These are phyloP conservation scores for Brassica juncea DNA, from an alignment of 345 rosid species.

Conservation along the genomic window DNA sequence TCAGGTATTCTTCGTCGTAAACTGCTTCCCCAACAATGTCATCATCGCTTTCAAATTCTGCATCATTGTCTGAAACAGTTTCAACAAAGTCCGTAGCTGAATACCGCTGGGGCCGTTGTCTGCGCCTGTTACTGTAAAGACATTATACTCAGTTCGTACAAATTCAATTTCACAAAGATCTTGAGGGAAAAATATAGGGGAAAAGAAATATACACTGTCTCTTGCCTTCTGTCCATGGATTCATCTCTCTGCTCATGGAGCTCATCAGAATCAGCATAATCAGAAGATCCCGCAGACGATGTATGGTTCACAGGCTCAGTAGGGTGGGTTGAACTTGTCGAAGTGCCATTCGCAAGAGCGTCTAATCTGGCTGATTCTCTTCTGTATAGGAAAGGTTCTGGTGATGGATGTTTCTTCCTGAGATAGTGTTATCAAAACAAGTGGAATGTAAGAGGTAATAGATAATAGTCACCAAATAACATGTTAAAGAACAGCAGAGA, in stretches of 20 bases:
- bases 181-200: neutral
- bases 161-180: neutral
- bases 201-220: neutral
- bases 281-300: constrained; percentile 55
- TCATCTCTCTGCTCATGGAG: constrained; percentile 55
- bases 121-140: constrained; percentile 57
- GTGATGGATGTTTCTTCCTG: constrained; percentile 81
- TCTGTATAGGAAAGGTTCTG: constrained; percentile 56
- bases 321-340: constrained; percentile 47
- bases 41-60: constrained; percentile 79
- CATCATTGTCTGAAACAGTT: constrained; percentile 79
- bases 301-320: constrained; percentile 51
- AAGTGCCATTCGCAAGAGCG: constrained; percentile 61
- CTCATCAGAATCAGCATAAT: constrained; percentile 53
- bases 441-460: neutral
- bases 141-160: neutral
- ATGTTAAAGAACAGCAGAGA: neutral
- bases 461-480: neutral
- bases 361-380: constrained; percentile 62
- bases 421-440: neutral
- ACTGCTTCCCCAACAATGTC: constrained; percentile 95
- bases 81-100: constrained; percentile 71
- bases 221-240: constrained; percentile 67
- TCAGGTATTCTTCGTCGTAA: constrained; percentile 88
- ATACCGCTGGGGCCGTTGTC: constrained; percentile 85